phyloP scores from a whole-genome alignment of 176 grass and related monocot species.

The Alopecurus myosuroides region DNA sequence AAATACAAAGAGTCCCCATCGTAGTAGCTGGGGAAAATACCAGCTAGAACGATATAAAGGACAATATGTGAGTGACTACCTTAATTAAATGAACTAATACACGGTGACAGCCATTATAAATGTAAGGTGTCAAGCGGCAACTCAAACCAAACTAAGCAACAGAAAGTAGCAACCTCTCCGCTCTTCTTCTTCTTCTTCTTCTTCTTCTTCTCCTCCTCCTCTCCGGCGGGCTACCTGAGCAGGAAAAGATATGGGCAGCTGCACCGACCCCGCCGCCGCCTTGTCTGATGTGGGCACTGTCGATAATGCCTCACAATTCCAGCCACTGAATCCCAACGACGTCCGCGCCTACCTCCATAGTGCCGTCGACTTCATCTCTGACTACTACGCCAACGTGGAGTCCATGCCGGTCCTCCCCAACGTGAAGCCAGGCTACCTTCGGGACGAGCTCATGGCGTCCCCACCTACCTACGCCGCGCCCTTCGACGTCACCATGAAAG shows the following conservation, averaged over 20 bases:
- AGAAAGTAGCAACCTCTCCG: too few species aligned
- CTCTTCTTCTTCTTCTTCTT: too few species aligned
- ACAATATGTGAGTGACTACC: too few species aligned
- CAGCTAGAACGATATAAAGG: too few species aligned
- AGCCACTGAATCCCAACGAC: constrained; percentile 30
- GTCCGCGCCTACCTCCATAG: constrained; percentile 36
- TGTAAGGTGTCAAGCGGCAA: too few species aligned
- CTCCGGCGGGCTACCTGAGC: too few species aligned
- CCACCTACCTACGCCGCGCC: not conserved
- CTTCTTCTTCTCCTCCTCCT: too few species aligned
- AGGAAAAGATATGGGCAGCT: not conserved
- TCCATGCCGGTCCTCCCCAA: constrained; percentile 11
- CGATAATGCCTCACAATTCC: not conserved
- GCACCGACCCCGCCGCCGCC: not conserved
- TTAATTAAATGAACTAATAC: too few species aligned
- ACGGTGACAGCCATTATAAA: too few species aligned
- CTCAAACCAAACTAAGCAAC: too few species aligned
- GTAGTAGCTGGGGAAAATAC: too few species aligned
- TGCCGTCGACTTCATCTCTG: constrained; percentile 45
- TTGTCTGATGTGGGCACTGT: not conserved
- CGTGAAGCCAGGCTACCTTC: constrained; percentile 25
- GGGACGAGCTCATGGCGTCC: not conserved
- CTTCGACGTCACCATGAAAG: constrained; percentile 5
- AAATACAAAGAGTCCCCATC: too few species aligned
- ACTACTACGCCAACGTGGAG: constrained; percentile 50